Percentiles rank a stretch among this genome's conserved stretches.
Evolutionary conservation across 305 asterid species (phyloP).

Genomic region (Solanum hybrid): DNA sequence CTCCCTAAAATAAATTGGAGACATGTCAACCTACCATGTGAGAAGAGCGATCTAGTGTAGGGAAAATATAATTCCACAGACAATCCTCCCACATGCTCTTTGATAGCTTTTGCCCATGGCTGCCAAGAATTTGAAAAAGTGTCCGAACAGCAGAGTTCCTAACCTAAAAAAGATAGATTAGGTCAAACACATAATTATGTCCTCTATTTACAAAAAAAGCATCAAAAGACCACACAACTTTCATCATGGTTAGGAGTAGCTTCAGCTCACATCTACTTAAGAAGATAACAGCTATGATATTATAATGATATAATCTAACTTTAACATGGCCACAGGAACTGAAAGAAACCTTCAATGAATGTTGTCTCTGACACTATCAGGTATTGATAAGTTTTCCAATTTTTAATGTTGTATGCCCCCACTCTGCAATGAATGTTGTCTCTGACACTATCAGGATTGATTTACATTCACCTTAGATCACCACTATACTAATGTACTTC

Average conservation of each 20-base stretch:
- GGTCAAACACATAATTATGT: slow-evolving; percentile 14
- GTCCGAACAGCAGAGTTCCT: slow-evolving; percentile 94
- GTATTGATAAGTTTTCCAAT: not conserved
- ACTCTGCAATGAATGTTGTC: not conserved
- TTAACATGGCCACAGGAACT: not conserved
- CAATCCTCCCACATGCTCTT: slow-evolving; percentile 91
- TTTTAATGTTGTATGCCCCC: not conserved
- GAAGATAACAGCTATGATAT: not conserved
- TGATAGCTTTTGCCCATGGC: slow-evolving; percentile 95
- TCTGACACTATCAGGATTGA: not conserved
- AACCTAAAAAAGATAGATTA: slow-evolving; percentile 46
- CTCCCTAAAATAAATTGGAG: slow-evolving; percentile 2
- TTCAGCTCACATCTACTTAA: not conserved
- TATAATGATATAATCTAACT: not conserved
- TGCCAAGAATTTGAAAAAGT: slow-evolving; percentile 96
- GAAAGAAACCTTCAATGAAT: not conserved
- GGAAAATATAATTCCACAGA: slow-evolving; percentile 84
- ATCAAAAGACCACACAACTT: not conserved
- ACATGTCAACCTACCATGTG: slow-evolving; percentile 59
- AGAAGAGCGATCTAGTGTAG: slow-evolving; percentile 77
- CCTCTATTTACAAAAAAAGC: not conserved
- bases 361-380: too few relatives aligned
- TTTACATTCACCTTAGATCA: not conserved
- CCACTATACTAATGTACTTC: not conserved
- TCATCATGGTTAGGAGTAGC: not conserved